Conservation (phyloP, 2,329 filamentous ascomycete genomes). For the Raffaelea deltoideospora region DNA sequence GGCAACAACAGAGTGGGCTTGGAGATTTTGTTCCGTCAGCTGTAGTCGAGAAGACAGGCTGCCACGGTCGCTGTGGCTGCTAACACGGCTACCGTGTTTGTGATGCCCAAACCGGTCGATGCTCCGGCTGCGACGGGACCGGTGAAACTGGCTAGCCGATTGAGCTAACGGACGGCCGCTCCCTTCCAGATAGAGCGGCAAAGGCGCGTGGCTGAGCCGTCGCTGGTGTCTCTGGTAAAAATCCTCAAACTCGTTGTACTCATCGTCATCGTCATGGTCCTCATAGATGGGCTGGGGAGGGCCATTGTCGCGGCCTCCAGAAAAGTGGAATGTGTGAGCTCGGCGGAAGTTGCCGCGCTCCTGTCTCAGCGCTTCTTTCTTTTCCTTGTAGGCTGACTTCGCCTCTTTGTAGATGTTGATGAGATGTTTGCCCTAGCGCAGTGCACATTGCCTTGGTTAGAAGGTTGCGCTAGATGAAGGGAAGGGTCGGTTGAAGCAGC, state of each 20-base stretch:
- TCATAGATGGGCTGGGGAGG: constrained; percentile 12
- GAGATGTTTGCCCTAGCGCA: constrained; percentile 65
- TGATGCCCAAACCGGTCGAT: constrained; percentile 3
- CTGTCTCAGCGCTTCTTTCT: constrained; percentile 66
- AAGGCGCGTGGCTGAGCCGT: constrained; percentile 3
- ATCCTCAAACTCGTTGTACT: constrained; percentile 10
- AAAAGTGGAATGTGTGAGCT: constrained; percentile 39
- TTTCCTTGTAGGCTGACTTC: constrained; percentile 72
- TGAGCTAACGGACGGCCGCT: constrained; percentile 12
- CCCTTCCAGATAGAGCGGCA: constrained; percentile 13
- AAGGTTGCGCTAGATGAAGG: no score
- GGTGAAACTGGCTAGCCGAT: constrained; percentile 25
- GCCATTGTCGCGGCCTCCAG: constrained; percentile 12
- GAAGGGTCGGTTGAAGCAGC: no score
- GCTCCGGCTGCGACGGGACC: constrained; percentile 20
- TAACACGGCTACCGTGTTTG: constrained; percentile 16
- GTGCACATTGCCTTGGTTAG: no score
- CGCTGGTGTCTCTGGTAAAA: constrained; percentile 5
- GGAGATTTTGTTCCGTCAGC: constrained; percentile 37
- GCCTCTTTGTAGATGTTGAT: constrained; percentile 87
- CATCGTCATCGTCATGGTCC: constrained; percentile 13
- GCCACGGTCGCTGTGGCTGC: not conserved
- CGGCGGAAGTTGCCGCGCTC: constrained; percentile 38
- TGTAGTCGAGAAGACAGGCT: constrained; percentile 17
- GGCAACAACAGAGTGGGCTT: constrained; percentile 36